Base-by-base conservation (phyloP, 2,329 filamentous ascomycete species). In the Aspergillus sp. region DNA sequence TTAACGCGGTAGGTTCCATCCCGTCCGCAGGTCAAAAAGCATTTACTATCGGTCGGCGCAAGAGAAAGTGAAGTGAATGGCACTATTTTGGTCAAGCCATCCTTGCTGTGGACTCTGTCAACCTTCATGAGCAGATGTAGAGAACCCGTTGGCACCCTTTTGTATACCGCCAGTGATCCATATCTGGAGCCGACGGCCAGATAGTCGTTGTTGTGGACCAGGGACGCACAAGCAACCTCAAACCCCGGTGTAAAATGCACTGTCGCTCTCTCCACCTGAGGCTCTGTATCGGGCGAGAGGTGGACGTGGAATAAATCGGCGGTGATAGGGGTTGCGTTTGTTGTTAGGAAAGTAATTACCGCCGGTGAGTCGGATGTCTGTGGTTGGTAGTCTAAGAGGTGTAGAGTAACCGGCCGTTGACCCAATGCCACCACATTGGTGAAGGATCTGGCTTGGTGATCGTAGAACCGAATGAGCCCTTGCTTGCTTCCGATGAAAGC, bases 1-100 rank as follows among this genome's bases (percentile, higher is more conserved):
- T 85, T 90, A 49, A 93, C 85, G 40, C 88, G 84, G 65, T 89
- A 92, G 50, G 81, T 85, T 2, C 91, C 90, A 70, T 96, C 90
- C 54, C 92, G 85, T 40, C 89, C 89, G 3, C 89, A 90, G 0
- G 88, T 88, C 14, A 93, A 74, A 43, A 96, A 80, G 57, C 19
- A 74, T 67, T 60, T 59, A 54, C n/a, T 62, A 15, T 61, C 39
- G 7, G 54, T 47, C 12, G 59, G 31, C n/a, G 55, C 57, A 31
- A 59, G 43, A 23, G 58, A 55, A 31, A 59, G 43, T 24, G 58
- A 55, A 59, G 33, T 65, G 51, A 55, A 66, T 63, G 57, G 53
- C 19, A 60, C 61, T 33, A 96, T 84, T 39, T 82, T 81, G 3
- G 90, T 93, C 44, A 96, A 84, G 7, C 89, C 84, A 66, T 96